phyloP scores from a whole-genome alignment of 805 yeast genomes.

The Zygosaccharomyces bailii region DNA sequence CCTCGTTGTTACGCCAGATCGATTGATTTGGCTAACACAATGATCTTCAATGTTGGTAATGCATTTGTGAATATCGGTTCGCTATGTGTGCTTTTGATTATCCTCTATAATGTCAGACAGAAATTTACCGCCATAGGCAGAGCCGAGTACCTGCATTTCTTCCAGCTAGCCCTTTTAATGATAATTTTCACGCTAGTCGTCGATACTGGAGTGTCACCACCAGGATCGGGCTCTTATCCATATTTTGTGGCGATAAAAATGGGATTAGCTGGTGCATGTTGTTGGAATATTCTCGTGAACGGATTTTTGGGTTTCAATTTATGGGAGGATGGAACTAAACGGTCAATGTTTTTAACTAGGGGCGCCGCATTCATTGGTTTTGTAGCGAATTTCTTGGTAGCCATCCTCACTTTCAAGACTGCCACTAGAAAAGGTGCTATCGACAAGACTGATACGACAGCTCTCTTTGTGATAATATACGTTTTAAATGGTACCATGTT shows the following conservation, averaged over 20 bases:
- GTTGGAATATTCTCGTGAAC: conserved; percentile 63
- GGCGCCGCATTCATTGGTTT: conserved; percentile 55
- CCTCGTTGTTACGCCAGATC: conserved; percentile 83
- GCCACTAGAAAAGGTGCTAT: conserved; percentile 48
- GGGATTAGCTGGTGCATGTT: conserved; percentile 68
- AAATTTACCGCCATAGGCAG: conserved; percentile 96
- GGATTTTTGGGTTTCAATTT: conserved; percentile 83
- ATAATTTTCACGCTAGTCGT: conserved; percentile 68
- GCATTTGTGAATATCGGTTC: conserved; percentile 82
- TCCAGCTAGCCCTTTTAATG: conserved; percentile 55
- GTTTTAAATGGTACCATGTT: conserved; percentile 67
- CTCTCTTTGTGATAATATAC: conserved; percentile 66
- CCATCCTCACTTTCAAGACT: conserved; percentile 69
- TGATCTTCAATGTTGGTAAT: conserved; percentile 84
- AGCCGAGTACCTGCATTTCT: conserved; percentile 74
- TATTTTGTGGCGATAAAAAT: conserved; percentile 81
- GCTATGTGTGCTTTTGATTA: conserved; percentile 58
- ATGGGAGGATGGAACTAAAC: conserved; percentile 89
- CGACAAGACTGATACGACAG: conserved; percentile 53
- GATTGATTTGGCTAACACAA: conserved; percentile 84
- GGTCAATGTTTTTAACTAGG: conserved; percentile 57
- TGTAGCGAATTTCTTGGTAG: conserved; percentile 59
- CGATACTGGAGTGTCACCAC: conserved; percentile 91
- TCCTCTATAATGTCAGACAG: conserved; percentile 70
- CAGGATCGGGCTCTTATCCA: conserved; percentile 69